A percentile compares a stretch with the other conserved stretches of the same genome.
Evolutionary conservation across 306 rosid species (phyloP).

Genomic region (Pterocarpus macrocarpus): DNA sequence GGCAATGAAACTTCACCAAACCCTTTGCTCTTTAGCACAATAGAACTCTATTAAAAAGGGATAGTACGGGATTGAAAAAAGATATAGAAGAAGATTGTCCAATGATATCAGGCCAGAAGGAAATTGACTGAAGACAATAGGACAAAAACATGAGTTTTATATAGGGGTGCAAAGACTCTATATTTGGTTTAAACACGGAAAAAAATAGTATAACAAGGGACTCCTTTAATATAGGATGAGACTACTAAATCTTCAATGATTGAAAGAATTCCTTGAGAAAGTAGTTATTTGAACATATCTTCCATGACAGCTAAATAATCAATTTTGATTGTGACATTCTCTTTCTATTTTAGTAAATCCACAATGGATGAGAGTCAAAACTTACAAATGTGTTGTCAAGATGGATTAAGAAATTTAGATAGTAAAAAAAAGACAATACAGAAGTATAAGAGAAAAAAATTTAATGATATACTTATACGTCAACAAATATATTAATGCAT

Average conservation of each 20-base stretch:
- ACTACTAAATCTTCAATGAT: not conserved
- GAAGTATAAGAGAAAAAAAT: no score
- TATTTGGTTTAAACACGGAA: not conserved
- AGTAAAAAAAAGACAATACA: no score
- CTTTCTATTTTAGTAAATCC: not conserved
- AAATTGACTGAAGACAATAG: conserved; percentile 21
- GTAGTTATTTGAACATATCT: conserved; percentile 1
- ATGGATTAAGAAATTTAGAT: no score
- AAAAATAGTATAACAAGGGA: not conserved
- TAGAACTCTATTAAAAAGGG: not conserved
- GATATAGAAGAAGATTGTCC: not conserved
- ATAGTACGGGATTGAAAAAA: not conserved
- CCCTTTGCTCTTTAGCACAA: not conserved
- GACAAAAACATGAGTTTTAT: not conserved
- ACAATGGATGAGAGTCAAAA: not conserved
- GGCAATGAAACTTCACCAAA: not conserved
- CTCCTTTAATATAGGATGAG: not conserved
- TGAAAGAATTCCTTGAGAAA: not conserved
- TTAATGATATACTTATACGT: no score
- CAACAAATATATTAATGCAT: no score
- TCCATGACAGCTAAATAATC: conserved; percentile 4
- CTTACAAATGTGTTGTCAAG: not conserved
- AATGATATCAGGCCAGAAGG: conserved; percentile 1
- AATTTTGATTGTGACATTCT: not conserved
- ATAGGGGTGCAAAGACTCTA: not conserved